Percentiles rank a stretch among this genome's conserved stretches.
Conservation (phyloP, 495 filamentous ascomycete species). For the Aspergillus nidulans region DNA sequence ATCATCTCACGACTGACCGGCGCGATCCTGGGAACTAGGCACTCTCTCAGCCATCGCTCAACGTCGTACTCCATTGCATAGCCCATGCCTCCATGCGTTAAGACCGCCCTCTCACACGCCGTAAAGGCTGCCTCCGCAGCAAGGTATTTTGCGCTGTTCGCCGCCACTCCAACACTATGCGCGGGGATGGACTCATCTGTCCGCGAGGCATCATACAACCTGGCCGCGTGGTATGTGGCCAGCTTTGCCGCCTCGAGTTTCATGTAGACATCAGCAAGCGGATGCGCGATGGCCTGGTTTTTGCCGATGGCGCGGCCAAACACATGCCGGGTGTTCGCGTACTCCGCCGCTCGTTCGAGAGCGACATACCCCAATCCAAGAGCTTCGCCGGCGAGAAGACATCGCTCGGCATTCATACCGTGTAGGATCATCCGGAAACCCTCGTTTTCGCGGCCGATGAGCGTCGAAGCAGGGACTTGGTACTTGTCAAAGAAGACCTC, state of each 20-base stretch:
- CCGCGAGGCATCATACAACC: slow-evolving; percentile 59
- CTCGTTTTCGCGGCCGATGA: slow-evolving; percentile 65
- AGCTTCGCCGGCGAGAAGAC: slow-evolving; percentile 72
- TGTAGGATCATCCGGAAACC: slow-evolving; percentile 76
- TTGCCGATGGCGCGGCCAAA: slow-evolving; percentile 68
- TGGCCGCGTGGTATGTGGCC: slow-evolving; percentile 72
- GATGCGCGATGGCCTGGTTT: slow-evolving; percentile 74
- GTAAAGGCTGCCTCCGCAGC: slow-evolving; percentile 74
- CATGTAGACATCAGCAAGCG: slow-evolving; percentile 71
- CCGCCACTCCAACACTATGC: slow-evolving; percentile 64
- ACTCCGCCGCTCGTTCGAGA: slow-evolving; percentile 57
- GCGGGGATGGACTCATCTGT: slow-evolving; percentile 53
- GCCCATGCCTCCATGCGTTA: slow-evolving; percentile 71
- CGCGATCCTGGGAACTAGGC: slow-evolving; percentile 69
- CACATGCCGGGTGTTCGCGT: slow-evolving; percentile 64
- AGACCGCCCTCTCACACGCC: slow-evolving; percentile 65
- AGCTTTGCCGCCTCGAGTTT: slow-evolving; percentile 74
- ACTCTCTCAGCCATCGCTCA: slow-evolving; percentile 70
- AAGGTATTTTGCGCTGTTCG: slow-evolving; percentile 73
- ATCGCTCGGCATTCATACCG: slow-evolving; percentile 81
- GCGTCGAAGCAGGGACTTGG: slow-evolving; percentile 50
- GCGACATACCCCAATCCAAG: slow-evolving; percentile 73
- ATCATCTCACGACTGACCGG: slow-evolving; percentile 79
- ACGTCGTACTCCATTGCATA: slow-evolving; percentile 78
- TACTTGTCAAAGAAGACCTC: slow-evolving; percentile 82